Conservation (phyloP, 2,329 filamentous ascomycete species). For the Sarocladium kiliense region DNA sequence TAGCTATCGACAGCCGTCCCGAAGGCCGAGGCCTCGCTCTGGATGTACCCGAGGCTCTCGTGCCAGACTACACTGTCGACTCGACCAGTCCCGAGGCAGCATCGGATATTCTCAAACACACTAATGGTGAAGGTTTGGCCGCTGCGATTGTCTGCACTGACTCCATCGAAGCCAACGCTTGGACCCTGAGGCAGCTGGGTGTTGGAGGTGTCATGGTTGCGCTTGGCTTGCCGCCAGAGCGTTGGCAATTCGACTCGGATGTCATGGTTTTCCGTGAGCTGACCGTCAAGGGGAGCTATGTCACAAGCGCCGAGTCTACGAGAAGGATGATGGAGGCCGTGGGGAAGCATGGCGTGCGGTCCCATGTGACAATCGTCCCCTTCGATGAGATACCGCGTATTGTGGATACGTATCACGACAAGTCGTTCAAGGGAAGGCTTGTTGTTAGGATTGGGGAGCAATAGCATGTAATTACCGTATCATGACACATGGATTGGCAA, state of each 20-base stretch:
- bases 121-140: slow-evolving; percentile 24
- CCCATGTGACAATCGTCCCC: slow-evolving; percentile 20
- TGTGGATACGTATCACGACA: slow-evolving; percentile 21
- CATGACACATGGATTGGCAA: too few relatives aligned
- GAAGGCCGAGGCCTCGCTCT: slow-evolving; percentile 23
- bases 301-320: slow-evolving; percentile 21
- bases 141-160: slow-evolving; percentile 27
- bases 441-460: slow-evolving; percentile 20
- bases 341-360: slow-evolving; percentile 18
- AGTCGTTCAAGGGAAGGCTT: slow-evolving; percentile 22
- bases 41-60: slow-evolving; percentile 18
- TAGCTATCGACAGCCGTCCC: slow-evolving; percentile 28
- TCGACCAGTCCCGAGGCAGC: slow-evolving; percentile 17
- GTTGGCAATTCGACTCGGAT: slow-evolving; percentile 26
- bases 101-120: slow-evolving; percentile 20
- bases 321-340: slow-evolving; percentile 26
- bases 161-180: slow-evolving; percentile 23
- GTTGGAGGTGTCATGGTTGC: slow-evolving; percentile 23
- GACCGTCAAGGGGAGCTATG: slow-evolving; percentile 25
- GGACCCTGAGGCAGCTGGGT: slow-evolving; percentile 22
- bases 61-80: slow-evolving; percentile 22
- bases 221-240: slow-evolving; percentile 24
- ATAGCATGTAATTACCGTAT: too few relatives aligned
- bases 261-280: slow-evolving; percentile 25
- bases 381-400: slow-evolving; percentile 22